Evolutionary conservation across 2,329 filamentous ascomycete genomes (phyloP).

Genomic region (Westerdykella ornata): DNA sequence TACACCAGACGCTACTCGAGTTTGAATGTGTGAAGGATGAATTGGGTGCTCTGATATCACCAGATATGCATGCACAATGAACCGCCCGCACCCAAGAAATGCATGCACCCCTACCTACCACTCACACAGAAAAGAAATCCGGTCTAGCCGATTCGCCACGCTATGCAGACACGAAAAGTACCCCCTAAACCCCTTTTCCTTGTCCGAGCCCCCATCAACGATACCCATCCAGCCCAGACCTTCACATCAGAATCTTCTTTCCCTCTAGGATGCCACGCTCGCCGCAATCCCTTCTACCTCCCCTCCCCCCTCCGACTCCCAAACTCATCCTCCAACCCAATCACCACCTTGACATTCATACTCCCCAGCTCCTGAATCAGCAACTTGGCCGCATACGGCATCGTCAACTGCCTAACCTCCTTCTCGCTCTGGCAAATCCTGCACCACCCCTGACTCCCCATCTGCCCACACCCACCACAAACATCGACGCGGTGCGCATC

Average conservation of each 20-base stretch:
- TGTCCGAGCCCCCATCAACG: background rate
- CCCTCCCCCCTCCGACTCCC: constrained; percentile 40
- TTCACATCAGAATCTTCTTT: constrained; percentile 5
- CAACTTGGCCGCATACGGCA: constrained; percentile 95
- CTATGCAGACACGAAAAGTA: background rate
- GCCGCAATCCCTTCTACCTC: constrained; percentile 4
- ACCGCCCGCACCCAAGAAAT: background rate
- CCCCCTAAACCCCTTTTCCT: background rate
- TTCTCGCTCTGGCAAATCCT: constrained; percentile 82
- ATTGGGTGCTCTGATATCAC: background rate
- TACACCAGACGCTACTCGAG: no score
- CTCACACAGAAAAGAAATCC: background rate
- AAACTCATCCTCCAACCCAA: constrained; percentile 93
- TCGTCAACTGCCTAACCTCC: constrained; percentile 83
- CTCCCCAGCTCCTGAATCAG: constrained; percentile 92
- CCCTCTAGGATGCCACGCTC: no score
- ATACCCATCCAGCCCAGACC: no score
- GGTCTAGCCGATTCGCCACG: background rate
- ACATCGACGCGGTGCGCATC: constrained; percentile 90
- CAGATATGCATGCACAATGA: background rate
- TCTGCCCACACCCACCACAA: constrained; percentile 87
- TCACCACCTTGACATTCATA: constrained; percentile 94
- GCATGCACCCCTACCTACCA: background rate
- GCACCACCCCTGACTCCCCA: constrained; percentile 93
- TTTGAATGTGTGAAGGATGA: no score